Base-by-base conservation (phyloP, 192 early-diverging fungal species). In the Mortierella hygrophila region DNA sequence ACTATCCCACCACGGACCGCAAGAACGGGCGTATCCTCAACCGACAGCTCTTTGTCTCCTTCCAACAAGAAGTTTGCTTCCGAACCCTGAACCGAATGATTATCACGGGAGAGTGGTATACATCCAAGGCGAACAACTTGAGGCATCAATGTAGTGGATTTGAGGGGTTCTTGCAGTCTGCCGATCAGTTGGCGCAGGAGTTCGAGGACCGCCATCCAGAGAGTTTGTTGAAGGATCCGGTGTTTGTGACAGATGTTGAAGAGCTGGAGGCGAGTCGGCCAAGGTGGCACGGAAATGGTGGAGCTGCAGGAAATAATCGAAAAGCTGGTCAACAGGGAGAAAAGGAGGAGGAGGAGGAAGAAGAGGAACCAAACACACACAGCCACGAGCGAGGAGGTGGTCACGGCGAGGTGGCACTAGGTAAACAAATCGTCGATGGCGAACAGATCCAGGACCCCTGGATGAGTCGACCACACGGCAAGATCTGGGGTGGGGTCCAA, bases 1-100 rank as follows among this genome's bases (percentile, higher is more conserved):
- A 93, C 73, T 93, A 93, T 74, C 86, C 88, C 3, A 86, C 84
- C 4, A 80, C 89, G 78, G 86, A 90, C 85, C 57, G 89, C 82
- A 78, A 84, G 88, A 83, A 90, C 72, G 87, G 88, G 68, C 89
- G 92, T 57, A 90, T 89, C 77, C 88, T 90, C 73, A 92, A 92
- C 75, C 91, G 90, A 60, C 91, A 92, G 54, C 81, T 92, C n/a
- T 92, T 91, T 75, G 85, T 91, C 47, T 81, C 87, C 21, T 92
- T 90, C 77, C 90, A 91, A 69, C 90, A 92, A 70, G 92, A 92
- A 42, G 72, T 90, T 26, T 92, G 92, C 72, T 88, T 88, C 63
- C 46, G 82, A 6, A 90, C 89, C 44, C 75, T 91, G 26, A 74
- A 81, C 9, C 84, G 89, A 20, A 89, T 92, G 86, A 90, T 92